Percentiles rank a stretch among this genome's conserved stretches.
Conservation (phyloP, 352 stramenopile genomes). For the Phytophthora megakarya region DNA sequence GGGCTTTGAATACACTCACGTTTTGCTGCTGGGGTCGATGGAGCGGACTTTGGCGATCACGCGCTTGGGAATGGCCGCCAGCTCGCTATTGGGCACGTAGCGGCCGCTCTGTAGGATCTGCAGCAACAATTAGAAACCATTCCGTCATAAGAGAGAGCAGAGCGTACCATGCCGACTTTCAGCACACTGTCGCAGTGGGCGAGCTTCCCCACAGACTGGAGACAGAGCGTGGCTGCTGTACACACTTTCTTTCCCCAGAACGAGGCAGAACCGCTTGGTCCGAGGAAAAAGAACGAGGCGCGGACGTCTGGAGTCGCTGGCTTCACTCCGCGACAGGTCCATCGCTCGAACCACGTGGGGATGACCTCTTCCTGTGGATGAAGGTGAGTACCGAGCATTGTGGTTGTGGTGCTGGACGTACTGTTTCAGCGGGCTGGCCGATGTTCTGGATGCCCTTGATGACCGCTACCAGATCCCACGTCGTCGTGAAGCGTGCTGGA, state of each 20-base stretch:
- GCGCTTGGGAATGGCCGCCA: constrained; percentile 43
- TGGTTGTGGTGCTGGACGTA: constrained; percentile 4
- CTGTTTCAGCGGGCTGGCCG: constrained; percentile 39
- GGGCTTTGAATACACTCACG: constrained; percentile 6
- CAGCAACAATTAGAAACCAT: background rate
- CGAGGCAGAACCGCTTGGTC: constrained; percentile 42
- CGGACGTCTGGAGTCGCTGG: constrained; percentile 33
- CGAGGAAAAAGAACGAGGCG: constrained; percentile 62
- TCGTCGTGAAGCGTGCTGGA: constrained; percentile 34
- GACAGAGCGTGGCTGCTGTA: constrained; percentile 38
- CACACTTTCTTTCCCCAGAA: constrained; percentile 56
- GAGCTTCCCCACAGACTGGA: constrained; percentile 50
- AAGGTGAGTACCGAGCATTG: background rate
- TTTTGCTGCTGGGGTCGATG: constrained; percentile 30
- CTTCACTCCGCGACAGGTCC: constrained; percentile 27
- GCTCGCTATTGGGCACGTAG: constrained; percentile 47
- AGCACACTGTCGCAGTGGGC: constrained; percentile 37
- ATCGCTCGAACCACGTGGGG: constrained; percentile 28
- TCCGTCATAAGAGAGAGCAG: background rate
- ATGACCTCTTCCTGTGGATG: constrained; percentile 17
- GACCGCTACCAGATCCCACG: constrained; percentile 54
- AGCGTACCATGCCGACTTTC: constrained; percentile 37
- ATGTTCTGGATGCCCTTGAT: constrained; percentile 56
- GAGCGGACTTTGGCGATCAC: constrained; percentile 51
- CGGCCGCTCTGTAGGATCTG: constrained; percentile 44